Evolutionary conservation across 2,329 filamentous ascomycete species (phyloP), one percentile per base, ranked within the genome.

Genomic region (Annulohypoxylon truncatum): DNA sequence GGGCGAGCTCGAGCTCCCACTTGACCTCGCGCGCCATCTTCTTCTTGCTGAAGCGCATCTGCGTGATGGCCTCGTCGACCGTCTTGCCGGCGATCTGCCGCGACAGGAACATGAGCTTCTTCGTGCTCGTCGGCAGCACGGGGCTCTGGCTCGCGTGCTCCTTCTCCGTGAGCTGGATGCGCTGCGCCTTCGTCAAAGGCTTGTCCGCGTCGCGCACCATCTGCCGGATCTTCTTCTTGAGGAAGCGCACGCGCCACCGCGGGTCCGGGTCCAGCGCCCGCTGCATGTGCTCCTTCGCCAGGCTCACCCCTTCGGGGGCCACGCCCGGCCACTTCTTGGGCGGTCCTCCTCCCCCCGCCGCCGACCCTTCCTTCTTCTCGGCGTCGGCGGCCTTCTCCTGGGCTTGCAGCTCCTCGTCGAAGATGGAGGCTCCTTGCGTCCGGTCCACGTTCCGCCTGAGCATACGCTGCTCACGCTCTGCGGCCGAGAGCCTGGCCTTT

Each of bases 31-130:
- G 84, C 5, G 95, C 92, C 69, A 91, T 92, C 82, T 94, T 95
- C 87, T 99, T 99, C 84, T 93, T 93, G 79, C 91, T 95, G 82
- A 95, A 98, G 60, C 90, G 88, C 93, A 99, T 97, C 84, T 99
- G 96, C 58, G 92, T 82, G 71, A 98, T 92, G 12, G 96, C 96
- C 33, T 99, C 94, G 62, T 96, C 93, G 66, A 99, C 84, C n/a
- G 90, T 90, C 86, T 97, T 98, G 71, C 96, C 96, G 1, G 89
- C 86, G 75, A 99, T 96, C 82, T 98, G 96, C 59, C 91, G 89
- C 22, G 95, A 90, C 52, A 99, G 82, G 73, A 92, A 90, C 55
- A 91, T 90, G 59, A 99, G 85, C 83, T 99, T 99, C 88, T 99
- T 99, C 69, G 92, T 84, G 51, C 90, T 93, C 2, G 96, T 97